A percentile compares a stretch with the other conserved stretches of the same genome.
Evolutionary conservation across 1,139 yeast genomes (phyloP).

Genomic region (Sugiyamaella xylanicola): DNA sequence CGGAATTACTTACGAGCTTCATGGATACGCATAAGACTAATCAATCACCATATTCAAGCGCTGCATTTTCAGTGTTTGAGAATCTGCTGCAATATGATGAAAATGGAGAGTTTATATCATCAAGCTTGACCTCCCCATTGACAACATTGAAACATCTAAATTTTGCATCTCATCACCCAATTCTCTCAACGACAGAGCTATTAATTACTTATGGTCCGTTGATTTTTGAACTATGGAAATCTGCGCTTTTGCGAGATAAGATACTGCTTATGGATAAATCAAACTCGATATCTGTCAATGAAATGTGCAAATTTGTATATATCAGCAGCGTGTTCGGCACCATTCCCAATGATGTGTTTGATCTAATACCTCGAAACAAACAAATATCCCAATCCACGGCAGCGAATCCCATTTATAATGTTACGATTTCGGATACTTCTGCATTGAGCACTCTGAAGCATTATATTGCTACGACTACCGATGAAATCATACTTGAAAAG

Average conservation of each 20-base stretch:
- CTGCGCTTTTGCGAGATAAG: conserved; percentile 62
- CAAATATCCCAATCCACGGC: conserved; percentile 1
- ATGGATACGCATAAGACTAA: conserved; percentile 35
- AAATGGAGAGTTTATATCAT: not conserved
- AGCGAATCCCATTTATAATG: conserved; percentile 54
- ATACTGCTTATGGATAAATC: conserved; percentile 56
- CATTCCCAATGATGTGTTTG: conserved; percentile 46
- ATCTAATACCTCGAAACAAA: conserved; percentile 29
- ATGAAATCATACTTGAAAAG: conserved; percentile 64
- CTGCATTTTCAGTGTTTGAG: not conserved
- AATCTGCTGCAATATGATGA: conserved; percentile 5
- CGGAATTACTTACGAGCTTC: conserved; percentile 47
- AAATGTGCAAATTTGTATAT: conserved; percentile 51
- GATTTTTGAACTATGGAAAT: conserved; percentile 69
- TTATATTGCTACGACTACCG: conserved; percentile 70
- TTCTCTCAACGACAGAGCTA: conserved; percentile 51
- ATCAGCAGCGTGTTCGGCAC: conserved; percentile 52
- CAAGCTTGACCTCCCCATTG: not conserved
- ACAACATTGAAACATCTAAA: conserved; percentile 12
- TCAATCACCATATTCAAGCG: not conserved
- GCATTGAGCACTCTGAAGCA: conserved; percentile 27
- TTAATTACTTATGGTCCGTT: conserved; percentile 68
- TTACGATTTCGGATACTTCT: conserved; percentile 60
- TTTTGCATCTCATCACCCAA: conserved; percentile 49
- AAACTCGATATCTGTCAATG: conserved; percentile 43